phyloP scores from a whole-genome alignment of 768 basidiomycete species.

The Boletus subcaerulescens region DNA sequence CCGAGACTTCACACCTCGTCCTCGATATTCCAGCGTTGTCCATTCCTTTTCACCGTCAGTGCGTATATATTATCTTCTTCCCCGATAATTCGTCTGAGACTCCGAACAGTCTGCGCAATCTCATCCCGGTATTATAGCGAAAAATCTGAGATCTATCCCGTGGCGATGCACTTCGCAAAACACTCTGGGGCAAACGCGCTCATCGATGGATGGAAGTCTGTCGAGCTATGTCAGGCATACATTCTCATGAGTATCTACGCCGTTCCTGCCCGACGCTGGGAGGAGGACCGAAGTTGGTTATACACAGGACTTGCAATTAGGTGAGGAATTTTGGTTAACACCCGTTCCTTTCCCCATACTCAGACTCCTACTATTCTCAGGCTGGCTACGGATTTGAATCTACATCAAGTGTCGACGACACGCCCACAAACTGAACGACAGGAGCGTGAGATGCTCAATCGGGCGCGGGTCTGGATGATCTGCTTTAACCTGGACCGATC shows the following conservation, averaged over 20 bases:
- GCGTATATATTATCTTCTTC: slow-evolving; percentile 30
- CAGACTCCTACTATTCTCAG: slow-evolving; percentile 29
- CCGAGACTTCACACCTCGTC: slow-evolving; percentile 77
- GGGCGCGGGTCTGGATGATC: slow-evolving; percentile 85
- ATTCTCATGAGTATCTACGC: slow-evolving; percentile 82
- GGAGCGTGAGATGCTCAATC: slow-evolving; percentile 81
- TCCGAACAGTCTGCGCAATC: slow-evolving; percentile 69
- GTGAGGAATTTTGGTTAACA: slow-evolving; percentile 28
- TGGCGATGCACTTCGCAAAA: slow-evolving; percentile 88
- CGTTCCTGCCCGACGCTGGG: slow-evolving; percentile 79
- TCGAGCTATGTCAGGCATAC: slow-evolving; percentile 90
- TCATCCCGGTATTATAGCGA: slow-evolving; percentile 77
- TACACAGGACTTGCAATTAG: slow-evolving; percentile 86
- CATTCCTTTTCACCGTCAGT: slow-evolving; percentile 89
- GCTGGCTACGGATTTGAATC: slow-evolving; percentile 86
- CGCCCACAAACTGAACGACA: slow-evolving; percentile 71
- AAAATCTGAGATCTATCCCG: slow-evolving; percentile 80
- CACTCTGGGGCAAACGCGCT: slow-evolving; percentile 78
- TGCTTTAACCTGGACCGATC: slow-evolving; percentile 89
- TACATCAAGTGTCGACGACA: slow-evolving; percentile 62
- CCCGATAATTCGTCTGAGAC: neutral
- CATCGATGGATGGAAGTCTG: slow-evolving; percentile 79
- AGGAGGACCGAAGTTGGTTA: slow-evolving; percentile 88
- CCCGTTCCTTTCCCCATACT: neutral
- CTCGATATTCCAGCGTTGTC: slow-evolving; percentile 76